Evolutionary conservation across 2,329 filamentous ascomycete species (phyloP).

Genomic region (Xylaria sp.): DNA sequence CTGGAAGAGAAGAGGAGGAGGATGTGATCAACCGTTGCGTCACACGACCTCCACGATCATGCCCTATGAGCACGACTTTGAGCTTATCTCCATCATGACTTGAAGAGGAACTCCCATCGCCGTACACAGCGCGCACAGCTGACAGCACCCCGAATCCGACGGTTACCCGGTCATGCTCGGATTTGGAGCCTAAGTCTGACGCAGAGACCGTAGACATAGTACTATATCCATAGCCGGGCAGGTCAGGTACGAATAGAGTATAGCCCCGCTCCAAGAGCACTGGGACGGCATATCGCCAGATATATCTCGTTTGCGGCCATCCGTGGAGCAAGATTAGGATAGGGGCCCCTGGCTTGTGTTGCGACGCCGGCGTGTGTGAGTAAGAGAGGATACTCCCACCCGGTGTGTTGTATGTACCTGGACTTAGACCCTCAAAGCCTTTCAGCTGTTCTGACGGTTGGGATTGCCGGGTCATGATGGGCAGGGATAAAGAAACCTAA

Average conservation of each 20-base stretch:
- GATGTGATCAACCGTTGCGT: slow-evolving; percentile 32
- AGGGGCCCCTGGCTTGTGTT: slow-evolving; percentile 25
- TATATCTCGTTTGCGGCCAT: slow-evolving; percentile 37
- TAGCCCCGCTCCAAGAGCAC: slow-evolving; percentile 26
- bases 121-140: slow-evolving; percentile 33
- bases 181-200: slow-evolving; percentile 17
- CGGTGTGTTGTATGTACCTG: slow-evolving; percentile 28
- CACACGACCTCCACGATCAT: slow-evolving; percentile 35
- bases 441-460: slow-evolving; percentile 26
- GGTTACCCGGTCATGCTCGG: slow-evolving; percentile 29
- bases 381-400: slow-evolving; percentile 32
- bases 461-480: slow-evolving; percentile 2
- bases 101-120: background rate
- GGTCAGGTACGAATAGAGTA: slow-evolving; percentile 36
- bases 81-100: slow-evolving; percentile 8
- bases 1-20: slow-evolving; percentile 6
- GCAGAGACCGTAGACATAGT: slow-evolving; percentile 25
- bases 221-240: slow-evolving; percentile 37
- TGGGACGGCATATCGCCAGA: slow-evolving; percentile 38
- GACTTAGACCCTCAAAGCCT: slow-evolving; percentile 28
- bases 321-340: slow-evolving; percentile 40
- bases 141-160: slow-evolving; percentile 32
- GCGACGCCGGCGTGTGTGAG: slow-evolving; percentile 32
- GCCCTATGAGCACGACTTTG: slow-evolving; percentile 33
- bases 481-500: background rate